These are phyloP conservation scores for Vickermania ingenoplastis DNA, from an alignment of 208 protist genomes.

Conservation along the genomic window DNA sequence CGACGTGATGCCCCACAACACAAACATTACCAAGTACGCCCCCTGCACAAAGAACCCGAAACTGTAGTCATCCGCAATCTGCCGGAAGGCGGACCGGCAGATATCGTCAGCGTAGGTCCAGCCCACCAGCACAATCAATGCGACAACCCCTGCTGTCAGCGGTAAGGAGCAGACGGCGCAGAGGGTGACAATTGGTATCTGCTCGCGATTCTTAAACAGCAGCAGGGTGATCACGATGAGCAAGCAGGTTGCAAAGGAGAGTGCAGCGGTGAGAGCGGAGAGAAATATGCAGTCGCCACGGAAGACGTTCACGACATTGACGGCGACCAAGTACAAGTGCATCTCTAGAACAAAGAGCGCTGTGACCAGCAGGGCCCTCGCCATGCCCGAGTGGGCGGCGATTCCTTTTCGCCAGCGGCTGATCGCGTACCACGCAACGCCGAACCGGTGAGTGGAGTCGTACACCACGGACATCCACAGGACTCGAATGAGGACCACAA, in stretches of 20 bases:
- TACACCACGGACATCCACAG: slow-evolving; percentile 27
- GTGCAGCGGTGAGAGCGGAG: slow-evolving; percentile 4
- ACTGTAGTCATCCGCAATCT: not conserved
- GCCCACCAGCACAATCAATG: not conserved
- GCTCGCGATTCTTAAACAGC: not conserved
- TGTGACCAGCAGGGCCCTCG: slow-evolving; percentile 30
- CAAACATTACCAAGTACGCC: not conserved
- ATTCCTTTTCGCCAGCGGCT: slow-evolving; percentile 13
- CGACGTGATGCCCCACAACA: not conserved
- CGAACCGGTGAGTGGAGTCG: slow-evolving; percentile 55
- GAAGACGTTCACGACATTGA: slow-evolving; percentile 4
- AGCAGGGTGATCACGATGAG: not conserved
- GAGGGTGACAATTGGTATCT: not conserved
- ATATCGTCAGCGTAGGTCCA: not conserved
- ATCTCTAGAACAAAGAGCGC: slow-evolving; percentile 47
- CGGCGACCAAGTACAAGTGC: slow-evolving; percentile 33
- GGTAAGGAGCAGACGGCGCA: not conserved
- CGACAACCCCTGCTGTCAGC: not conserved
- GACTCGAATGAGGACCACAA: slow-evolving; percentile 35
- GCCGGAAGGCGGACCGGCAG: not conserved
- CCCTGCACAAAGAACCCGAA: not conserved
- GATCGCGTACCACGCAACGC: slow-evolving; percentile 65
- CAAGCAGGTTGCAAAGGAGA: not conserved
- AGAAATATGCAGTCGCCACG: slow-evolving; percentile 13
- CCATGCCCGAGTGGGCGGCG: slow-evolving; percentile 23